These are phyloP conservation scores for Sporisorium graminicola DNA, from an alignment of 1,284 basidiomycete species.

Conservation along the genomic window DNA sequence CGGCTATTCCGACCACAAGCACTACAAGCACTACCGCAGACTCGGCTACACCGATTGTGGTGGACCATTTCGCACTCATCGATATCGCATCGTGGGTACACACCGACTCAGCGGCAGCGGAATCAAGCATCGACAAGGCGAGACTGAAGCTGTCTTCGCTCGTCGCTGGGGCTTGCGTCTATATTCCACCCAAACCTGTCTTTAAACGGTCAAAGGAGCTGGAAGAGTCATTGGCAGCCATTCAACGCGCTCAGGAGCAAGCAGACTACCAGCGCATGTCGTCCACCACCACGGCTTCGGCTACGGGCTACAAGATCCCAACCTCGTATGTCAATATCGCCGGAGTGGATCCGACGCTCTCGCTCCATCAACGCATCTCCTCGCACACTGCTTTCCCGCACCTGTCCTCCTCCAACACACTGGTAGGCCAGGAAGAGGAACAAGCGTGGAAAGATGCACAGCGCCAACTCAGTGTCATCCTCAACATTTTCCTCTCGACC, in stretches of 20 bases:
- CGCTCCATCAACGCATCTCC: conserved; percentile 27
- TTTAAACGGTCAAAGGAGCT: conserved; percentile 38
- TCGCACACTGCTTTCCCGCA: conserved; percentile 4
- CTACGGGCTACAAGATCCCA: conserved; percentile 23
- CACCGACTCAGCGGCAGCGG: not conserved
- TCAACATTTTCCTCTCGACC: conserved; percentile 45
- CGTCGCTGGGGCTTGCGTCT: conserved; percentile 19
- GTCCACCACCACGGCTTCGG: conserved; percentile 15
- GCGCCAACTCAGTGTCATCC: conserved; percentile 35
- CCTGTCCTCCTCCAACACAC: not conserved
- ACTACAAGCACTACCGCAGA: no score
- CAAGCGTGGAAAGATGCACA: conserved; percentile 42
- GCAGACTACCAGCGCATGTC: conserved; percentile 44
- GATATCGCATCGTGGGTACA: conserved; percentile 22
- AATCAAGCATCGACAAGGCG: not conserved
- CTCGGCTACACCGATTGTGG: not conserved
- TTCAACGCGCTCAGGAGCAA: conserved; percentile 34
- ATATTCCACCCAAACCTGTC: conserved; percentile 35
- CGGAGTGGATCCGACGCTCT: conserved; percentile 35
- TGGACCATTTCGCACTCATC: conserved; percentile 29
- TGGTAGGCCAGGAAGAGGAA: conserved; percentile 14
- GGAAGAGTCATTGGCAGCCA: conserved; percentile 34
- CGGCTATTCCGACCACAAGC: conserved; percentile 18
- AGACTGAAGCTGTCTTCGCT: conserved; percentile 27
- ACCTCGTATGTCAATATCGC: conserved; percentile 34